Base-by-base conservation (phyloP, 2,329 filamentous ascomycete genomes). In the Curvularia hawaiiensis region DNA sequence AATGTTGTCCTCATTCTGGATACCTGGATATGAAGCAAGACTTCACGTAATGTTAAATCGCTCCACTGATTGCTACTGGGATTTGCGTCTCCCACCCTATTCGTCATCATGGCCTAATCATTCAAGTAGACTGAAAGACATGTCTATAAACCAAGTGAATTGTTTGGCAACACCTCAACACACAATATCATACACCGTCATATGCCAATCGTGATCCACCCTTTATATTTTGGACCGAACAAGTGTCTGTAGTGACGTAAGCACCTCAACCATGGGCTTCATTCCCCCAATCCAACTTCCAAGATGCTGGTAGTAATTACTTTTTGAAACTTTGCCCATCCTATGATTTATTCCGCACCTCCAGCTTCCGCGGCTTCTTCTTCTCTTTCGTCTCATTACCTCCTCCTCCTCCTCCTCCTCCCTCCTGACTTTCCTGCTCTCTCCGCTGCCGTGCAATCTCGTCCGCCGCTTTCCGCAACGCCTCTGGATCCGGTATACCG, bases 301-400 rank as follows among this genome's bases (percentile, higher is more conserved):
- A 3, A 9, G 24, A 5, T 24, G 28, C 7, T 22, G 11, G 41
- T 28, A 28, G 14, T 44, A 12, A 3, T 26, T 43, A 24, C 20
- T 8, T 43, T 43, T 43, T 8, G 20, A 26, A 16, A 43, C 14
- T 26, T 26, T n/a, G 40, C 12, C 22, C 11, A 10, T 35, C 3
- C 18, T 35, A 47, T 3, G 45, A 4, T 31, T 68, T 63, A 26
- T 41, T 60, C 22, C 70, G 56, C 4, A 74, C 64, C 52, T 74
- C 70, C 22, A 73, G 44, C 50, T 73, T 73, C 40, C 67, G 60
- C 1, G 67, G 67, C 47, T 68, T 70, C 52, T 59, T 66, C 49
- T 41, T 66, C 45, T 63, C 59, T 16, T 49, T 51, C n/a, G 49
- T 50, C 46, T 49, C 39, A 35, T 53, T 3, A 20, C 35, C 38